Base-by-base conservation (phyloP, 73 alveolate species). In the Urostyla sp. region DNA sequence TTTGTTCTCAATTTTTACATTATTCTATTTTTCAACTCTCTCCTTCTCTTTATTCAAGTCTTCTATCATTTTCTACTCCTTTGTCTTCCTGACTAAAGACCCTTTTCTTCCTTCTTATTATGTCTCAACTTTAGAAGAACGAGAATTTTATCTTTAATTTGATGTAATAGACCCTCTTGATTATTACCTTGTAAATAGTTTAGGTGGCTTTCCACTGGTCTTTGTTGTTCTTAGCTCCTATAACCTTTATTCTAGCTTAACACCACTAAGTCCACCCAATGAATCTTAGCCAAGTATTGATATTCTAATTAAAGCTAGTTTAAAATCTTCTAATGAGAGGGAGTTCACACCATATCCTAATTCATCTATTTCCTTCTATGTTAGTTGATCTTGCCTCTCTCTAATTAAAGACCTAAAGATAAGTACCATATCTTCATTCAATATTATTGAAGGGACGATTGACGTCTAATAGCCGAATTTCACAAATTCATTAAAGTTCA, bases 401-500 rank as follows among this genome's bases (percentile, higher is more conserved):
- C 93, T 46, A 34, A 73, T 28, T 10, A 74, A 27, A 16, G 53
- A 63, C 26, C 75, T 48, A 67, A 60, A 85, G 18, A 76, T 85
- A 49, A 57, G 51, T 13, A 63, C 59, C 75, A 72, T 52, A 21
- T 73, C 76, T 13, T 85, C 85, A 34, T 57, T 43, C 0, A 89
- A 67, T 4, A 76, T 57, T 18, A 85, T 52, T 24, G 76, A 75
- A 5, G 93, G 93, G n/a, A 72, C 76, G 21, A 85, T 52, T 26
- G 60, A 45, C 0, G 67, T 45, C 43, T 69, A 52, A 35, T 75
- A 69, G 18, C 89, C 93, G 30, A 85, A 85, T 34, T 77, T 76
- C 21, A 61, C 63, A 51, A 60, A 85, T 59, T 85, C 93, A 32
- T 75, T 75, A 34, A 38, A 51, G 36, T 67, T 85, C 23, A 85